These are phyloP conservation scores for Firmiana major DNA, from an alignment of 345 rosid genomes.

Conservation along the genomic window DNA sequence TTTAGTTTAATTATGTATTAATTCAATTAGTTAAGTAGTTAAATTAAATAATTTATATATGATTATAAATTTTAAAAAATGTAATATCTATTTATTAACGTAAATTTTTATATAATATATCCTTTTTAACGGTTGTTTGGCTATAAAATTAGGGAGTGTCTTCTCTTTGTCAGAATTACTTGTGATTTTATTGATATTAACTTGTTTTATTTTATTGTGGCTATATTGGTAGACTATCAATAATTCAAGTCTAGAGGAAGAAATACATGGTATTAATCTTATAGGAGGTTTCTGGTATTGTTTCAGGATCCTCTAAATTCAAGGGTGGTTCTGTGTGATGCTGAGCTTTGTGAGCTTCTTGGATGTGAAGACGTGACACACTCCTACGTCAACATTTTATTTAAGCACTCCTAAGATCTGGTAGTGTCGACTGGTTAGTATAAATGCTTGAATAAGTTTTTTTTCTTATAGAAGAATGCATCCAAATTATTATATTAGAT, in stretches of 20 bases:
- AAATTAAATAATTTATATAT: no score
- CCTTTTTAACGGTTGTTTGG: not conserved
- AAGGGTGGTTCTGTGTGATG: slow-evolving; percentile 77
- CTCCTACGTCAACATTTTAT: slow-evolving; percentile 64
- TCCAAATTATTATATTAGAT: not conserved
- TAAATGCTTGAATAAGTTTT: slow-evolving; percentile 2
- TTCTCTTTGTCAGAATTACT: not conserved
- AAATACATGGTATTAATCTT: slow-evolving; percentile 6
- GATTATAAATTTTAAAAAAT: no score
- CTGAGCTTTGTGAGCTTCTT: slow-evolving; percentile 70
- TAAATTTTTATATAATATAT: no score
- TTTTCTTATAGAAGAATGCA: not conserved
- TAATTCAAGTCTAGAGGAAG: not conserved
- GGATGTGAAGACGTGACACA: slow-evolving; percentile 73
- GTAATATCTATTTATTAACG: no score
- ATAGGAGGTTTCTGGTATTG: slow-evolving; percentile 8
- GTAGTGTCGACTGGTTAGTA: slow-evolving; percentile 34
- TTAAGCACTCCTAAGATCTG: slow-evolving; percentile 50
- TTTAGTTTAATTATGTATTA: no score
- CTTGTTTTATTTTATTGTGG: not conserved
- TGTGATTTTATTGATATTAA: not conserved
- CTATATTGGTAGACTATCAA: not conserved
- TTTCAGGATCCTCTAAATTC: slow-evolving; percentile 69
- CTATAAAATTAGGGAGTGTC: not conserved
- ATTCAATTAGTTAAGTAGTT: no score